phyloP scores from a whole-genome alignment of 164 flowering plant species.

The Tetrastigma voinierianum region DNA sequence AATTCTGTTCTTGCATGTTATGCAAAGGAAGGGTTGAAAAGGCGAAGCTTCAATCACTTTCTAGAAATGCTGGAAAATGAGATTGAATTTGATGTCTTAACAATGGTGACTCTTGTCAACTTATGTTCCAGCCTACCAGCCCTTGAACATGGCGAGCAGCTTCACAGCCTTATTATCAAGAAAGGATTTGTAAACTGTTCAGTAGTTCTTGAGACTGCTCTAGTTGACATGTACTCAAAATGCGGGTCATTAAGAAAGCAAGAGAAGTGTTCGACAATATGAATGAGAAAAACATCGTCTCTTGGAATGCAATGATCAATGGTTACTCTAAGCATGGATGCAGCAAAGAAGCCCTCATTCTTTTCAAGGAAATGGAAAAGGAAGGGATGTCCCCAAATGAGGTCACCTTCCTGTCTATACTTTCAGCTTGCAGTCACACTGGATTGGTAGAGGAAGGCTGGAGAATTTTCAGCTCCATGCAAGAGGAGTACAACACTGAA shows the following conservation, averaged over 20 bases:
- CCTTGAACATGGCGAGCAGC: slow-evolving; percentile 14
- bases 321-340: slow-evolving; percentile 26
- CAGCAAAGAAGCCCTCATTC: slow-evolving; percentile 10
- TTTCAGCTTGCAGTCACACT: slow-evolving; percentile 21
- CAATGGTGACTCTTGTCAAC: slow-evolving; percentile 12
- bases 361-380: slow-evolving; percentile 17
- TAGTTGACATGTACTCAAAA: slow-evolving; percentile 27
- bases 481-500: slow-evolving; percentile 12
- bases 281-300: slow-evolving; percentile 9
- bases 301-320: slow-evolving; percentile 27
- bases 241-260: slow-evolving; percentile 21
- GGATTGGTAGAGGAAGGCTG: slow-evolving; percentile 22
- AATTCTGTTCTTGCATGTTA: slow-evolving; percentile 22
- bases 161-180: slow-evolving; percentile 18
- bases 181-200: slow-evolving; percentile 10
- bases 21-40: background rate
- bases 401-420: slow-evolving; percentile 17
- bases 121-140: slow-evolving; percentile 17
- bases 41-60: slow-evolving; percentile 10
- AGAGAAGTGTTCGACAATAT: slow-evolving; percentile 14
- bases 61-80: slow-evolving; percentile 15
- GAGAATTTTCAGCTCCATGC: slow-evolving; percentile 19
- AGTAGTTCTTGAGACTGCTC: slow-evolving; percentile 19
- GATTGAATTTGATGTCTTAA: slow-evolving; percentile 11
- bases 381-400: slow-evolving; percentile 18